A percentile compares a stretch with the other conserved stretches of the same genome.
Conservation (phyloP, 169 alveolate genomes). For the Blepharisma undulans region DNA sequence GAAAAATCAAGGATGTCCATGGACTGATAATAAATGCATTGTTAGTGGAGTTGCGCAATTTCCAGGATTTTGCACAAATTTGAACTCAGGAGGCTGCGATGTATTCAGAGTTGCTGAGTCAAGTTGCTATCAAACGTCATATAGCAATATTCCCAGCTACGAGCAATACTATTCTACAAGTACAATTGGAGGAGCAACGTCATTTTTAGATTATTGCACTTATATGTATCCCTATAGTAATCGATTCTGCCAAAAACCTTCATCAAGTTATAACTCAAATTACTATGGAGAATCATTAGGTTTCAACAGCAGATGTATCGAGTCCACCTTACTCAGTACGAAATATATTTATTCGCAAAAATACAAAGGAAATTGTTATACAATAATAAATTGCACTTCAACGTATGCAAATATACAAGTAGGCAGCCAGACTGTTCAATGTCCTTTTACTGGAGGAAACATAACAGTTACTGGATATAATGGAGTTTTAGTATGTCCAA, state of each 20-base stretch:
- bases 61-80: neutral
- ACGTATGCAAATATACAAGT: neutral
- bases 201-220: slow-evolving; percentile 18
- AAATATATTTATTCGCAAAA: neutral
- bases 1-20: slow-evolving; percentile 21
- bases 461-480: neutral
- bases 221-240: neutral
- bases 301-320: neutral
- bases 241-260: neutral
- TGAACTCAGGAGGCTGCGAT: neutral
- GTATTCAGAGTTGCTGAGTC: neutral
- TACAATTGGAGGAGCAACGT: neutral
- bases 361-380: neutral
- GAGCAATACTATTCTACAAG: neutral
- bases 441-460: slow-evolving; percentile 1
- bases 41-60: neutral
- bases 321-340: neutral
- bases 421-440: neutral
- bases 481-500: slow-evolving; percentile 15
- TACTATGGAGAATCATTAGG: slow-evolving; percentile 17
- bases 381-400: neutral
- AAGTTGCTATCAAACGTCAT: neutral
- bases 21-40: neutral
- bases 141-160: neutral
- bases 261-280: neutral